Evolutionary conservation across 331 rosid genomes (phyloP), one percentile per base, ranked within the genome.

Genomic region (Quercus phellos): DNA sequence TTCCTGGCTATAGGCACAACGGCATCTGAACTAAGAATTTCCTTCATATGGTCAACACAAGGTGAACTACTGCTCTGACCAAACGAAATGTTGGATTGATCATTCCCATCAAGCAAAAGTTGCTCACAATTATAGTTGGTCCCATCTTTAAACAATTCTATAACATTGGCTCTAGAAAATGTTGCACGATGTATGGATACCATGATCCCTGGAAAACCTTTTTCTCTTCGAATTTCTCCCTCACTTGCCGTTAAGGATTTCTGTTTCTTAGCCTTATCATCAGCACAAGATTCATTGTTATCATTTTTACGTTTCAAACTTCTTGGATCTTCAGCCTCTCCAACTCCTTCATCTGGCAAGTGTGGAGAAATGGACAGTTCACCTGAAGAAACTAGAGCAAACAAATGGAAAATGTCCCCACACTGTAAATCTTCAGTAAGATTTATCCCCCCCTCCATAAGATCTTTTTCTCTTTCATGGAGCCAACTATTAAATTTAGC

Each of bases 191-290:
- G 53, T 29, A 85, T 86, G 71, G 93, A 87, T 75, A 91, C 82
- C 76, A 74, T 32, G 61, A 92, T 86, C 74, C 98, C 97, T 1
- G 97, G 98, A 87, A 92, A 95, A 81, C 99, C 99, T 86, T 95
- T 93, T 80, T 95, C 99, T 54, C 94, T 89, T 32, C 99, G 98
- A 86, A 87, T 81, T 87, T 95, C 99, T 84, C 97, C 98, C 83
- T 95, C 99, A 22, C 72, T 79, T 38, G 85, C 88, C 24, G 72
- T 85, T 35, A 74, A 78, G 63, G 90, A 87, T 84, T 92, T 94
- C 68, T 53, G 79, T 66, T 84, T 90, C 81, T 92, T 94, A 55
- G 89, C 79, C 82, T 78, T 89, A 26, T 83, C 85, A 78, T 80
- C 77, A 83, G 68, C 85, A 58, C 79, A 80, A 72, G 78, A 84